phyloP scores from a whole-genome alignment of 1,284 basidiomycete genomes.

The Leccinum variabile region DNA sequence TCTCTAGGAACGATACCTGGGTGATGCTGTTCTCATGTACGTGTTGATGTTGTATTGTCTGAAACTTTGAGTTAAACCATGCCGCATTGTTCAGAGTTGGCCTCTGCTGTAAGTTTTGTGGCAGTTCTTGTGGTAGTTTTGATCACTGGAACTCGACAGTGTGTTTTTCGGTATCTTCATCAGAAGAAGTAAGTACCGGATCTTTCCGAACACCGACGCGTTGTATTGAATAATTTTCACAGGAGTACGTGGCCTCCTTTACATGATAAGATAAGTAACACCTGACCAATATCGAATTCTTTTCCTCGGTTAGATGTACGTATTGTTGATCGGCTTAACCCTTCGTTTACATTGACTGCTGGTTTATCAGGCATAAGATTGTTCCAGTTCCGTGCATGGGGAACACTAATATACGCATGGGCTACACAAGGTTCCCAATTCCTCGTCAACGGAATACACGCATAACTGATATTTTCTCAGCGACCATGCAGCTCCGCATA shows the following conservation, averaged over 20 bases:
- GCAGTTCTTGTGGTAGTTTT: background rate
- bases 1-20: slow-evolving; percentile 33
- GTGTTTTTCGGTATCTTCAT: slow-evolving; percentile 22
- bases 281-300: slow-evolving; percentile 3
- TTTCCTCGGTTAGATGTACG: slow-evolving; percentile 23
- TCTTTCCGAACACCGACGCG: background rate
- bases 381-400: slow-evolving; percentile 35
- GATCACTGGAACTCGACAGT: slow-evolving; percentile 14
- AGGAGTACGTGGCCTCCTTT: slow-evolving; percentile 27
- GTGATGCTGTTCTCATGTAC: slow-evolving; percentile 34
- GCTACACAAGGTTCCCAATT: slow-evolving; percentile 30
- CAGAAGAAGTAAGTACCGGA: slow-evolving; percentile 21
- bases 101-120: slow-evolving; percentile 19
- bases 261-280: background rate
- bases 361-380: slow-evolving; percentile 25
- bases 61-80: background rate
- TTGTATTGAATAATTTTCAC: slow-evolving; percentile 4
- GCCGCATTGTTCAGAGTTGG: slow-evolving; percentile 17
- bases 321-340: background rate
- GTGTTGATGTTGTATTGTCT: slow-evolving; percentile 3
- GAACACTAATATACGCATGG: slow-evolving; percentile 36
- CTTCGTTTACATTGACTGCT: slow-evolving; percentile 4
- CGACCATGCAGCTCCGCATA: slow-evolving; percentile 35
- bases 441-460: background rate
- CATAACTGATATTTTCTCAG: slow-evolving; percentile 13